Evolutionary conservation across 129 eudicot species (phyloP), one percentile per base, ranked within the genome.

Genomic region (Ambrosia artemisiifolia): DNA sequence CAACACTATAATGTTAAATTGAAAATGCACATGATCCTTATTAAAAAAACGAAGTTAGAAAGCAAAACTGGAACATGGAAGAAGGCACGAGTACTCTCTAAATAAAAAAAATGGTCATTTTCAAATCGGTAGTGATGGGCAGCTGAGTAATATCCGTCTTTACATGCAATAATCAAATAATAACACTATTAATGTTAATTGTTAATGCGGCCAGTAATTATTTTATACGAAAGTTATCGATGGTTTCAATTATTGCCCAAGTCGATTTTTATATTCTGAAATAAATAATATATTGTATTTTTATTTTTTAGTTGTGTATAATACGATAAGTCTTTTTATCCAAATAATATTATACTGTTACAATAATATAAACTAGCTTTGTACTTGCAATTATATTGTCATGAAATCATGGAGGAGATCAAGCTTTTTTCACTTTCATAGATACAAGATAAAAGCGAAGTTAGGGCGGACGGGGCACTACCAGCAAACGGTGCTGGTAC

Each of bases 161-260:
- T 5, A 56, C 42, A n/a, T 19, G 67, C 42, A 36, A 44, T 35
- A 34, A 55, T 19, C 20, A 24, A 24, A 71, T 38, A 54, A 57
- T 43, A 28, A 30, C 56, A 40, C 50, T 65, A 51, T 64, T 40
- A 40, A 54, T 65, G 65, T 65, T 43, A 53, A 65, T 65, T 75
- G 72, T 65, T 43, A 53, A 65, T 65, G 72, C 72, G 16, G 40
- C 67, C 50, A 67, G 59, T 67, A 76, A 33, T 12, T 43, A 67
- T 16, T 75, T 30, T 53, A 40, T 67, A 65, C 20, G 33, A 44
- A 32, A 16, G 61, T 75, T 75, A 55, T 43, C 8, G 56, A 42
- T 75, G 79, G 47, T 57, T 43, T 46, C 80, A 75, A 75, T 75
- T 56, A 75, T 75, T 67, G 74, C 50, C 24, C 8, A 54, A 18